Evolutionary conservation across 2,329 filamentous ascomycete genomes (phyloP).

Genomic region (Calcarisporium arbuscula): DNA sequence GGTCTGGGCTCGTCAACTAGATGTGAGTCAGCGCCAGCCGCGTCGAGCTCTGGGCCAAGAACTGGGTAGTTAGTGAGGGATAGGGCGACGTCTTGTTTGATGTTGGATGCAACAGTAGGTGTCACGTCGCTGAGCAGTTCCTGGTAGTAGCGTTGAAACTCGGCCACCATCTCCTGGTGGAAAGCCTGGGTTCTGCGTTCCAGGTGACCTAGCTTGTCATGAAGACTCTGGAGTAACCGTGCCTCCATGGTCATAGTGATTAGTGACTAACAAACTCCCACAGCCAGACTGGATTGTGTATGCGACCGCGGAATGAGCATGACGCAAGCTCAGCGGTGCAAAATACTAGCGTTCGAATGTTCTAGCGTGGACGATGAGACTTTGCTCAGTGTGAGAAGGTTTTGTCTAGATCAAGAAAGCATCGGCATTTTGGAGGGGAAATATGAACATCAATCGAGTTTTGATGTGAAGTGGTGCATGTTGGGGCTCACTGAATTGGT

Average conservation of each 20-base stretch:
- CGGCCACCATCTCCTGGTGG: slow-evolving; percentile 48
- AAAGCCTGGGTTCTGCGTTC: slow-evolving; percentile 51
- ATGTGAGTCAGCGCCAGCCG: slow-evolving; percentile 26
- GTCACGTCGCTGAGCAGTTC: slow-evolving; percentile 42
- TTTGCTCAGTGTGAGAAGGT: too few relatives aligned
- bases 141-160: slow-evolving; percentile 50
- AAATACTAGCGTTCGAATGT: too few relatives aligned
- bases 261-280: slow-evolving; percentile 26
- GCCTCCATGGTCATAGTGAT: too few relatives aligned
- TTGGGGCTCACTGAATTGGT: too few relatives aligned
- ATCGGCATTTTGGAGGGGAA: too few relatives aligned
- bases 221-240: slow-evolving; percentile 45
- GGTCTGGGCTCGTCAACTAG: slow-evolving; percentile 19
- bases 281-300: slow-evolving; percentile 22
- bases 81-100: slow-evolving; percentile 40
- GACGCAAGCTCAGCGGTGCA: slow-evolving; percentile 15
- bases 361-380: too few relatives aligned
- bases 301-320: slow-evolving; percentile 28
- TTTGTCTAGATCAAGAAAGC: too few relatives aligned
- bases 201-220: slow-evolving; percentile 48
- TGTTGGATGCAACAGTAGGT: slow-evolving; percentile 37
- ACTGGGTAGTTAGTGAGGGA: slow-evolving; percentile 39
- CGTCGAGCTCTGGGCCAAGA: slow-evolving; percentile 31
- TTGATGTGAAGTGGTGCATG: too few relatives aligned
- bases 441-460: too few relatives aligned